These are phyloP conservation scores for Acacia pycnantha DNA, from an alignment of 331 rosid genomes.

Conservation along the genomic window DNA sequence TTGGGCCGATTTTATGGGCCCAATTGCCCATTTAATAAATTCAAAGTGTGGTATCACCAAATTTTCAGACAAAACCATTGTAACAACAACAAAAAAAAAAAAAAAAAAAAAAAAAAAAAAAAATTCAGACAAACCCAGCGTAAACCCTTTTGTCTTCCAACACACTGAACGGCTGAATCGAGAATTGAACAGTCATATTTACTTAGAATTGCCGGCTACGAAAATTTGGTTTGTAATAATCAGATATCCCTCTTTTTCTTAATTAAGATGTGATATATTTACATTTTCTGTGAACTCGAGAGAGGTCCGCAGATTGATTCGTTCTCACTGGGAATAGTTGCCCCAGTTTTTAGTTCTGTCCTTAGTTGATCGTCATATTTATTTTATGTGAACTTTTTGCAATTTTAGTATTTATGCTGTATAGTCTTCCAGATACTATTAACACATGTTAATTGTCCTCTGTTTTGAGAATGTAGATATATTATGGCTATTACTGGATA, in stretches of 20 bases:
- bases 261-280: neutral
- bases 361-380: neutral
- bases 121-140: neutral
- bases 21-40: too few species aligned
- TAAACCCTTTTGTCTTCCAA: neutral
- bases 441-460: too few species aligned
- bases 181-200: neutral
- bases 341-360: neutral
- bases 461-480: neutral
- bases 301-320: constrained; percentile 18
- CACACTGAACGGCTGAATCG: neutral
- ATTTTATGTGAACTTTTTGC: neutral
- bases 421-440: too few species aligned
- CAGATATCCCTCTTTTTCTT: neutral
- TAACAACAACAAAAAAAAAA: too few species aligned
- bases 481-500: neutral
- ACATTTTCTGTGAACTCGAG: constrained; percentile 22
- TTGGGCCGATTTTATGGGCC: too few species aligned
- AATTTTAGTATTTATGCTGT: neutral
- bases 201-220: neutral
- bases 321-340: constrained; percentile 26
- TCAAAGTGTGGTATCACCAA: too few species aligned
- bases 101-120: too few species aligned
- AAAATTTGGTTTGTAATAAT: neutral
- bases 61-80: neutral